phyloP scores from a whole-genome alignment of 2,329 filamentous ascomycete genomes.

The Fusarium albosuccineum region DNA sequence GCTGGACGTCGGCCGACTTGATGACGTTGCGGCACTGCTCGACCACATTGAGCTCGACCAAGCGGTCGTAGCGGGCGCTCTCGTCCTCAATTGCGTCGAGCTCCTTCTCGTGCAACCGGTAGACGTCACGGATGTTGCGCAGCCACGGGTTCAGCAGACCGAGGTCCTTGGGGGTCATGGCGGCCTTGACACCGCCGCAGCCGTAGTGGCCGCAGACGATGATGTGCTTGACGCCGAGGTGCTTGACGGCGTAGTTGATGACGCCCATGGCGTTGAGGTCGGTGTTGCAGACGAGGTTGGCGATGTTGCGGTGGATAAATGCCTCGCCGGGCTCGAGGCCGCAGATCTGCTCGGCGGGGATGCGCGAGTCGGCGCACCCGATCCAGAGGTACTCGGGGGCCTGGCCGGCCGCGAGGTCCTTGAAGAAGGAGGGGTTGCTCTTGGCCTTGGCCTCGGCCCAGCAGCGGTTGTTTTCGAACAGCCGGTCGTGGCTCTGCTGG shows the following conservation, averaged over 20 bases:
- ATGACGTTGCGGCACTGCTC: conserved; percentile 83
- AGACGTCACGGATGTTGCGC: conserved; percentile 80
- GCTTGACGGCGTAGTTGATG: conserved; percentile 86
- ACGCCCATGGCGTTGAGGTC: conserved; percentile 86
- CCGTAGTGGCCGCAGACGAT: conserved; percentile 84
- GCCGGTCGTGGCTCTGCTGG: conserved; percentile 72
- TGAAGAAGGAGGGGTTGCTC: conserved; percentile 75
- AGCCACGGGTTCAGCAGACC: conserved; percentile 81
- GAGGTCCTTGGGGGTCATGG: conserved; percentile 78
- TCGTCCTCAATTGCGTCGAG: conserved; percentile 73
- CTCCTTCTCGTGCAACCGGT: conserved; percentile 77
- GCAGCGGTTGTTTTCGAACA: conserved; percentile 76
- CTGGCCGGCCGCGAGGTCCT: conserved; percentile 73
- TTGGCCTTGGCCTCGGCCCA: conserved; percentile 72
- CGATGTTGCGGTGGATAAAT: conserved; percentile 95
- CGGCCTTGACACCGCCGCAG: conserved; percentile 81
- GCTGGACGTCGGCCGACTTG: conserved; percentile 84
- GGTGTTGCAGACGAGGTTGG: conserved; percentile 84
- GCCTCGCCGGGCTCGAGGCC: conserved; percentile 89
- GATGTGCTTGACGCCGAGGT: conserved; percentile 85
- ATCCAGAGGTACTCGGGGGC: conserved; percentile 85
- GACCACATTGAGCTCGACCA: conserved; percentile 87
- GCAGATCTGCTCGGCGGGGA: conserved; percentile 90
- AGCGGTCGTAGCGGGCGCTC: conserved; percentile 72
- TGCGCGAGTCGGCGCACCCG: conserved; percentile 90